Conservation (phyloP, 177 flowering plant species). For the Telopea speciosissima region DNA sequence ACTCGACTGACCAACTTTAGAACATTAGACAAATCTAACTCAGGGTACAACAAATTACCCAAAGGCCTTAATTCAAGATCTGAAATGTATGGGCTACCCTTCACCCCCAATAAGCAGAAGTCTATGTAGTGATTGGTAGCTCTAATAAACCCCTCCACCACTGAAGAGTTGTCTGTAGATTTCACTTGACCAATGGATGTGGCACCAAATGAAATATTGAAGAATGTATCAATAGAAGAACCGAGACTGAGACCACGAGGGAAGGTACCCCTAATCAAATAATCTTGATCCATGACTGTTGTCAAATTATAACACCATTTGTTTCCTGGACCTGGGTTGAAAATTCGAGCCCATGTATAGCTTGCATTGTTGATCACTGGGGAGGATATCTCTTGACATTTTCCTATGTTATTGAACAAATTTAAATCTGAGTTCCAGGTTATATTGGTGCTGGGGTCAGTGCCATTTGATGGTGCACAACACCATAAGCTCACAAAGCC, state of each 20-base stretch:
- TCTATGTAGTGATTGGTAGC: conserved; percentile 31
- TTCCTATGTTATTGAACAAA: conserved; percentile 23
- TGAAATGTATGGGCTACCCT: conserved; percentile 47
- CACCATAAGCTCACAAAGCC: conserved; percentile 54
- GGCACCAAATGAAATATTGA: conserved; percentile 31
- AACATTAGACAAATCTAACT: conserved; percentile 21
- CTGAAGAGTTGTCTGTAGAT: conserved; percentile 21
- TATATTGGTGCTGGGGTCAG: conserved; percentile 28
- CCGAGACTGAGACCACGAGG: conserved; percentile 14
- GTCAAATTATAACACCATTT: conserved; percentile 52
- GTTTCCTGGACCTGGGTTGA: conserved; percentile 22
- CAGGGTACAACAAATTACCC: conserved; percentile 19
- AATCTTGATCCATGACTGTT: conserved; percentile 29
- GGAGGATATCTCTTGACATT: conserved; percentile 22
- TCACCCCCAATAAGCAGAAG: conserved; percentile 41
- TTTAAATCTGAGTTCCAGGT: conserved; percentile 38
- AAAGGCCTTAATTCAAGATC: conserved; percentile 56
- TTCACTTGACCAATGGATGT: conserved; percentile 31
- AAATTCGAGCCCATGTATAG: conserved; percentile 24
- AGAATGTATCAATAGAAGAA: conserved; percentile 9
- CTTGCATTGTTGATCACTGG: conserved; percentile 11
- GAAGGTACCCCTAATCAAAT: conserved; percentile 56
- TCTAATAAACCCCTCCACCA: conserved; percentile 41
- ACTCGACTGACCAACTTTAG: conserved; percentile 39
- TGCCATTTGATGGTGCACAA: conserved; percentile 35